Conservation (phyloP, 2,329 filamentous ascomycete species). For the Phaeoacremonium minimum region DNA sequence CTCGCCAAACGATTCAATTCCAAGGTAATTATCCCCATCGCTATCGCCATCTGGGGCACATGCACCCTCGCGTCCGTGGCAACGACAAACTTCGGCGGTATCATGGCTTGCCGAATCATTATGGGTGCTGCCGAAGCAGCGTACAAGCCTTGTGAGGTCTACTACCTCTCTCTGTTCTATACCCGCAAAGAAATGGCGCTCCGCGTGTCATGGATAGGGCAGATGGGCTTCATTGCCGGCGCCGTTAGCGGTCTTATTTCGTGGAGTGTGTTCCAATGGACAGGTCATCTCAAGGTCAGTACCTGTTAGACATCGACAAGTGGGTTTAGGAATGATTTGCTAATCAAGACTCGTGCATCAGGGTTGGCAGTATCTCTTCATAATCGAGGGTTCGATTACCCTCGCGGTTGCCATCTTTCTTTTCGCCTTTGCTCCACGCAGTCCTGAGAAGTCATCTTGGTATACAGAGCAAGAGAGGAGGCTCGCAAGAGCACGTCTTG, state of each 20-base stretch:
- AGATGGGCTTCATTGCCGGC: slow-evolving; percentile 18
- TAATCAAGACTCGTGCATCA: slow-evolving; percentile 3
- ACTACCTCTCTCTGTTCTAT: slow-evolving; percentile 19
- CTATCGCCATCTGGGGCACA: slow-evolving; percentile 20
- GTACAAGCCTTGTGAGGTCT: slow-evolving; percentile 19
- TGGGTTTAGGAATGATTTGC: neutral
- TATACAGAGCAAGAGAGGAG: slow-evolving; percentile 16
- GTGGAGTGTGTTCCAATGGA: slow-evolving; percentile 18
- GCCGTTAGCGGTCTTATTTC: slow-evolving; percentile 19
- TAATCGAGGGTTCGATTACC: slow-evolving; percentile 20
- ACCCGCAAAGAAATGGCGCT: slow-evolving; percentile 12
- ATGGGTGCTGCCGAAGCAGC: slow-evolving; percentile 19
- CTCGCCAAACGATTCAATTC: slow-evolving; percentile 19
- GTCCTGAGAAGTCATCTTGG: slow-evolving; percentile 14
- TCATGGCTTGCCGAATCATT: slow-evolving; percentile 15
- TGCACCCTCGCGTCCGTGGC: slow-evolving; percentile 16
- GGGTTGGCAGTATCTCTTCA: slow-evolving; percentile 20
- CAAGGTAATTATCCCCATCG: slow-evolving; percentile 18
- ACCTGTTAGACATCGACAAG: neutral
- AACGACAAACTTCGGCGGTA: slow-evolving; percentile 13
- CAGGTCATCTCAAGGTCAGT: slow-evolving; percentile 2
- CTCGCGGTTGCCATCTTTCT: slow-evolving; percentile 13
- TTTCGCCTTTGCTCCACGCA: slow-evolving; percentile 14
- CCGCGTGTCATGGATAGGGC: slow-evolving; percentile 10
- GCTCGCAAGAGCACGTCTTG: slow-evolving; percentile 17